phyloP scores from a whole-genome alignment of 2,329 filamentous ascomycete species.

The Exophiala lecanii-corni region DNA sequence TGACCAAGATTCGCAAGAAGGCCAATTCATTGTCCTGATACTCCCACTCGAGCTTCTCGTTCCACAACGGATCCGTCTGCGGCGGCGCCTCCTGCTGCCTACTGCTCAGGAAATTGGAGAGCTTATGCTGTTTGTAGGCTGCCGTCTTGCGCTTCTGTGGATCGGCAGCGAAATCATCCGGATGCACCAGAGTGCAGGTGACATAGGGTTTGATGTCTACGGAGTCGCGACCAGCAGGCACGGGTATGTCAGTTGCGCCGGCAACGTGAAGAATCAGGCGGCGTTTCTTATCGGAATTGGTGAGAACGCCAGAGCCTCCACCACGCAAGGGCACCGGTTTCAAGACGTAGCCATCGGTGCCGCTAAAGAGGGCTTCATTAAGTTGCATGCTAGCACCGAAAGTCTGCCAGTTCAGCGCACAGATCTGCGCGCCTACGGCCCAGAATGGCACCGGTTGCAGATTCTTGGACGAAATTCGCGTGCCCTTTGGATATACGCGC shows the following conservation, averaged over 20 bases:
- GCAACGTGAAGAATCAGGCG: constrained; percentile 23
- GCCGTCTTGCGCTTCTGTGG: constrained; percentile 23
- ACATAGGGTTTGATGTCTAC: constrained; percentile 26
- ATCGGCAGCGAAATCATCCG: constrained; percentile 14
- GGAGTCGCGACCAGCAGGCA: constrained; percentile 18
- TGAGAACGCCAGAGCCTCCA: constrained; percentile 16
- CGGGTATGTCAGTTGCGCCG: constrained; percentile 22
- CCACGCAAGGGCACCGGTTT: constrained; percentile 23
- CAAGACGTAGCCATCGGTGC: constrained; percentile 25
- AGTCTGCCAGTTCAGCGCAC: constrained; percentile 27
- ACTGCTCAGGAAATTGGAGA: constrained; percentile 18
- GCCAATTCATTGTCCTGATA: constrained; percentile 25
- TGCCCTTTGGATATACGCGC: constrained; percentile 27
- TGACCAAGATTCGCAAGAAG: constrained; percentile 25
- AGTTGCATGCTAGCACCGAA: constrained; percentile 25
- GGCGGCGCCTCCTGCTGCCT: constrained; percentile 13
- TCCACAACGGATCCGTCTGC: constrained; percentile 24
- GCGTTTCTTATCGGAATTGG: constrained; percentile 9
- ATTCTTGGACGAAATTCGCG: constrained; percentile 23
- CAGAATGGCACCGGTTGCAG: constrained; percentile 26
- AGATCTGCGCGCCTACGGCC: constrained; percentile 24
- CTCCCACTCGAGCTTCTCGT: constrained; percentile 25
- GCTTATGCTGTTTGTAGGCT: constrained; percentile 25
- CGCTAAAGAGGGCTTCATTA: constrained; percentile 25
- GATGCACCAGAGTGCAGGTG: constrained; percentile 24